phyloP scores from a whole-genome alignment of 2,329 filamentous ascomycete genomes.

The Elsinoe batatas region DNA sequence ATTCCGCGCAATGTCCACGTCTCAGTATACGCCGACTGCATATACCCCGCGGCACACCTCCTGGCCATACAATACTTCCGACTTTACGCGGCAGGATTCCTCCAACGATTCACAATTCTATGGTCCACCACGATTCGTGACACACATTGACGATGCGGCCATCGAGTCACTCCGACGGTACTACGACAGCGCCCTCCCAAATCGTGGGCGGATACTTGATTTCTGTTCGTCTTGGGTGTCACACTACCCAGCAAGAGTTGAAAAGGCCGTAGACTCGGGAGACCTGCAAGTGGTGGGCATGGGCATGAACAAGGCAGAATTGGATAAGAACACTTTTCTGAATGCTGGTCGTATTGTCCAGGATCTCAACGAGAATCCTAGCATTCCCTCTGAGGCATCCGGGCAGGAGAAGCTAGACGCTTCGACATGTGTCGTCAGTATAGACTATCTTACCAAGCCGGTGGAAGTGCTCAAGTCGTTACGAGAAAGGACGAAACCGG shows the following conservation, averaged over 20 bases:
- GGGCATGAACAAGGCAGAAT: conserved; percentile 40
- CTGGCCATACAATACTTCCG: conserved; percentile 28
- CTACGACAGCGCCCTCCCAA: conserved; percentile 36
- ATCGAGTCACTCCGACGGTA: conserved; percentile 37
- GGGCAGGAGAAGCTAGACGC: conserved; percentile 30
- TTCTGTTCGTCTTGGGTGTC: conserved; percentile 43
- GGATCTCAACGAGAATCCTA: conserved; percentile 37
- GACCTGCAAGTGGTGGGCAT: conserved; percentile 36
- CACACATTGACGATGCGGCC: conserved; percentile 44
- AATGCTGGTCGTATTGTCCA: conserved; percentile 26
- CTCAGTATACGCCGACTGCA: conserved; percentile 12
- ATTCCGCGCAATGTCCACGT: background rate
- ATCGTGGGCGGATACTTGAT: conserved; percentile 36
- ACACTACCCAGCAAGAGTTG: conserved; percentile 33
- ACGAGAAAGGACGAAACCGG: conserved; percentile 30
- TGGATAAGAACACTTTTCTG: conserved; percentile 34
- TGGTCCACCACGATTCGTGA: conserved; percentile 39
- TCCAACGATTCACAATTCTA: conserved; percentile 31
- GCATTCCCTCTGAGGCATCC: conserved; percentile 20
- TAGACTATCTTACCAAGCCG: conserved; percentile 43
- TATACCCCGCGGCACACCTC: conserved; percentile 25
- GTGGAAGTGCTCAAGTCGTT: conserved; percentile 37
- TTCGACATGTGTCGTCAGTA: conserved; percentile 42
- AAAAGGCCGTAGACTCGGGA: conserved; percentile 24
- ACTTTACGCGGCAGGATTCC: conserved; percentile 33